Evolutionary conservation across 306 rosid species (phyloP).

Genomic region (Trifolium subterraneum): DNA sequence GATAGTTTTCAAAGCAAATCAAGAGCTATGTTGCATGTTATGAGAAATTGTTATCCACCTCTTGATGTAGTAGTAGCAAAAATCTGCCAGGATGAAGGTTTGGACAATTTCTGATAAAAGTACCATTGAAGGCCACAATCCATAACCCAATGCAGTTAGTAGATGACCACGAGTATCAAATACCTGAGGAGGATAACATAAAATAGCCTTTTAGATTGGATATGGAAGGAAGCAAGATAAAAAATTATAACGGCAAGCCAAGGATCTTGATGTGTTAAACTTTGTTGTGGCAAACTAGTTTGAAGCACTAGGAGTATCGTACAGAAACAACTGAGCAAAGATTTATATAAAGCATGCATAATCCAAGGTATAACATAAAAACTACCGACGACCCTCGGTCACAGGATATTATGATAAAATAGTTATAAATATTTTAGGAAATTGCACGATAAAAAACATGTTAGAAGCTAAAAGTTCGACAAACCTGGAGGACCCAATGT

Average conservation of each 20-base stretch:
- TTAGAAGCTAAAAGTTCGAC: slow-evolving; percentile 25
- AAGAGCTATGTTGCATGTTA: slow-evolving; percentile 7
- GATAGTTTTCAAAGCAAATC: slow-evolving; percentile 26
- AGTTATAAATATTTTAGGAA: slow-evolving; percentile 16
- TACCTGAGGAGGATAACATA: slow-evolving; percentile 51
- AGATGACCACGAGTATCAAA: slow-evolving; percentile 67
- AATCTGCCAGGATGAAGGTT: slow-evolving; percentile 83
- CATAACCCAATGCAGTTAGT: slow-evolving; percentile 75
- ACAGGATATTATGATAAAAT: neutral
- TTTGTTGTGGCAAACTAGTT: slow-evolving; percentile 11
- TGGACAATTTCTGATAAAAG: slow-evolving; percentile 76
- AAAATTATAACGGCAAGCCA: too few relatives aligned
- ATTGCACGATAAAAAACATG: neutral
- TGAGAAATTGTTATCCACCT: slow-evolving; percentile 50
- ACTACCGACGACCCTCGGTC: neutral
- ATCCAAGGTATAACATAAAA: slow-evolving; percentile 9
- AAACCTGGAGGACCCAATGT: slow-evolving; percentile 85
- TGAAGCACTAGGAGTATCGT: slow-evolving; percentile 26
- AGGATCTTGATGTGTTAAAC: too few relatives aligned
- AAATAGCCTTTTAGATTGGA: too few relatives aligned
- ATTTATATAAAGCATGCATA: slow-evolving; percentile 29
- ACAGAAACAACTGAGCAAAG: slow-evolving; percentile 1
- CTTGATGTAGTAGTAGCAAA: slow-evolving; percentile 79
- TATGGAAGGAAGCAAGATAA: too few relatives aligned
- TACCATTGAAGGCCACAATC: slow-evolving; percentile 78